These are phyloP conservation scores for Ensete ventricosum DNA, from an alignment of 176 grass and related monocot genomes.

Conservation along the genomic window DNA sequence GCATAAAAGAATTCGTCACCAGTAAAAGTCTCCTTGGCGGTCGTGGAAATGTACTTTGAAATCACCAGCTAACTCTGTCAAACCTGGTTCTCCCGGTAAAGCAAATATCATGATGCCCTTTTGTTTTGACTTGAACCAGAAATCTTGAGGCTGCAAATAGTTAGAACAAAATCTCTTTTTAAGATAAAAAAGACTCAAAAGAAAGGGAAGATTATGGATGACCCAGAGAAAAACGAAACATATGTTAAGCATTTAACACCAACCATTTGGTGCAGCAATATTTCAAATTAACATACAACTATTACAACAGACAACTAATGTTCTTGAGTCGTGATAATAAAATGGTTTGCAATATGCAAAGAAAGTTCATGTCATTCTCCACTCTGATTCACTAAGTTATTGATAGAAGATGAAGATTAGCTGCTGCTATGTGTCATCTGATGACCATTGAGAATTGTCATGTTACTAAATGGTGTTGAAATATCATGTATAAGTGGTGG, in stretches of 20 bases:
- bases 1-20: background rate
- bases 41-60: constrained; percentile 18
- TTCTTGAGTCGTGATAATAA: too few species aligned
- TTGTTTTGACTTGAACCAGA: constrained; percentile 14
- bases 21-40: constrained; percentile 18
- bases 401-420: too few species aligned
- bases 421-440: too few species aligned
- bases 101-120: constrained; percentile 17
- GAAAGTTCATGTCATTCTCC: too few species aligned
- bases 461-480: too few species aligned
- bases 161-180: background rate
- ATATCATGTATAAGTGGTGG: too few species aligned
- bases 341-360: too few species aligned
- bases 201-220: background rate
- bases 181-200: background rate
- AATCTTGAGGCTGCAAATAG: constrained; percentile 11
- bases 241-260: background rate
- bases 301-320: too few species aligned
- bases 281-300: background rate
- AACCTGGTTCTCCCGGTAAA: constrained; percentile 14
- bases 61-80: constrained; percentile 11
- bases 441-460: too few species aligned
- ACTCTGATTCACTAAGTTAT: too few species aligned
- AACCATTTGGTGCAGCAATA: background rate
- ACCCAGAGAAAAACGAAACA: background rate